These are phyloP conservation scores for Carpinus fangiana DNA, from an alignment of 306 rosid species.

Conservation along the genomic window DNA sequence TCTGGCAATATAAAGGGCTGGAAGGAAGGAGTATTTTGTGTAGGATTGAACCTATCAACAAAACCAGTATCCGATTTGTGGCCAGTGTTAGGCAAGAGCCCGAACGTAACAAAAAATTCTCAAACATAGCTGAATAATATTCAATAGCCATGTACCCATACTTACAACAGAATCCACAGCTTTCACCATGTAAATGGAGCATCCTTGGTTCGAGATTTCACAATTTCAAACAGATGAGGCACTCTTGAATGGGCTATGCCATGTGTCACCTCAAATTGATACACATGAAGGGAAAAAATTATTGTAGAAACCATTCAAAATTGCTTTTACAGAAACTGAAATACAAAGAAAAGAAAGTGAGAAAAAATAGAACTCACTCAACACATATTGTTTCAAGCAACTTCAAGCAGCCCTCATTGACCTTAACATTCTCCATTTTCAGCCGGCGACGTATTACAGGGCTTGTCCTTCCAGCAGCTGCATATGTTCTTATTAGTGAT, in stretches of 20 bases:
- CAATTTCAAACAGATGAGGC: conserved; percentile 22
- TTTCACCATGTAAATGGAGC: not conserved
- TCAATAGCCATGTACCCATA: too few relatives aligned
- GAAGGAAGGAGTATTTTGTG: not conserved
- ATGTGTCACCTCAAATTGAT: conserved; percentile 22
- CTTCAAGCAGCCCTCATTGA: conserved; percentile 58
- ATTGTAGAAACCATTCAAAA: conserved; percentile 27
- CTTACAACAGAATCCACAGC: not conserved
- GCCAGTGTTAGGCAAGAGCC: too few relatives aligned
- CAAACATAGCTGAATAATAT: too few relatives aligned
- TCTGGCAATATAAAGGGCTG: not conserved
- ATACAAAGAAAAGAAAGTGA: conserved; percentile 17
- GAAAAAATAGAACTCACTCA: conserved; percentile 46
- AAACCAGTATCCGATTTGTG: too few relatives aligned
- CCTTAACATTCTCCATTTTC: conserved; percentile 86
- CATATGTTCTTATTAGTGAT: conserved; percentile 76
- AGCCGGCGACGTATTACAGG: conserved; percentile 53
- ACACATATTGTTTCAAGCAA: conserved; percentile 62
- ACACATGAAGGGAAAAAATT: conserved; percentile 29
- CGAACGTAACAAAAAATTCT: too few relatives aligned
- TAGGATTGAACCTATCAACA: not conserved
- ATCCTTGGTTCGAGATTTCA: not conserved
- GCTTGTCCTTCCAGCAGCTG: conserved; percentile 70
- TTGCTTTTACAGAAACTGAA: conserved; percentile 32
- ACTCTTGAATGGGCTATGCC: conserved; percentile 13